Evolutionary conservation across 148 eudicot species (phyloP).

Genomic region (Oxyria digyna): DNA sequence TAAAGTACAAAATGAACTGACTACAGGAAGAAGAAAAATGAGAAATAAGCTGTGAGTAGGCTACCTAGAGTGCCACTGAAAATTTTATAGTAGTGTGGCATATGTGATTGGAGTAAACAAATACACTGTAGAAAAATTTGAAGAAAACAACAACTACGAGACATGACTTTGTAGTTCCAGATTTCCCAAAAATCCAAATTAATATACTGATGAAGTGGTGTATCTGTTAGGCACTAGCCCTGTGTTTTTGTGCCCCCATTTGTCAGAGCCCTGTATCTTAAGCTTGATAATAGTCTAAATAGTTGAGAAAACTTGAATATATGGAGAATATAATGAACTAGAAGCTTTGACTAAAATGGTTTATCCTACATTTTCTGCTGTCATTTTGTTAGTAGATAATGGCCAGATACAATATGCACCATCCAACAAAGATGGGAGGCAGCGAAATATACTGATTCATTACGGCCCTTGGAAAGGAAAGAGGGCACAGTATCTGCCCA

Average conservation of each 20-base stretch:
- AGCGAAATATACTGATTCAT: no score
- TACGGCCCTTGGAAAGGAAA: no score
- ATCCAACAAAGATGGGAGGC: no score
- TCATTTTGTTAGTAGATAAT: neutral
- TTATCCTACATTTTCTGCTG: neutral
- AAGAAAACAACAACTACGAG: neutral
- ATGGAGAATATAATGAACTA: neutral
- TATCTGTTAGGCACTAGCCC: neutral
- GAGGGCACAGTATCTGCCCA: no score
- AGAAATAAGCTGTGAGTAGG: neutral
- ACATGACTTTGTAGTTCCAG: neutral
- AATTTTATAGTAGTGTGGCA: neutral
- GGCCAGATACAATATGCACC: neutral
- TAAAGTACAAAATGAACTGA: neutral
- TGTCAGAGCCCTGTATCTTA: neutral
- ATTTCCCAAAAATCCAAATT: neutral
- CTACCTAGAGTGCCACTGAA: neutral
- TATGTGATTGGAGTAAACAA: neutral
- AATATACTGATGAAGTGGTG: neutral
- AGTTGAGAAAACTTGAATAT: neutral
- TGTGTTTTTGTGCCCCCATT: neutral
- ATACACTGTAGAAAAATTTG: neutral
- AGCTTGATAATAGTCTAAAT: neutral
- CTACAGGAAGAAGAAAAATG: neutral
- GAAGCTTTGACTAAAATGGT: neutral